These are phyloP conservation scores for Ogataea dorogensis DNA, from an alignment of 805 yeast genomes.

Conservation along the genomic window DNA sequence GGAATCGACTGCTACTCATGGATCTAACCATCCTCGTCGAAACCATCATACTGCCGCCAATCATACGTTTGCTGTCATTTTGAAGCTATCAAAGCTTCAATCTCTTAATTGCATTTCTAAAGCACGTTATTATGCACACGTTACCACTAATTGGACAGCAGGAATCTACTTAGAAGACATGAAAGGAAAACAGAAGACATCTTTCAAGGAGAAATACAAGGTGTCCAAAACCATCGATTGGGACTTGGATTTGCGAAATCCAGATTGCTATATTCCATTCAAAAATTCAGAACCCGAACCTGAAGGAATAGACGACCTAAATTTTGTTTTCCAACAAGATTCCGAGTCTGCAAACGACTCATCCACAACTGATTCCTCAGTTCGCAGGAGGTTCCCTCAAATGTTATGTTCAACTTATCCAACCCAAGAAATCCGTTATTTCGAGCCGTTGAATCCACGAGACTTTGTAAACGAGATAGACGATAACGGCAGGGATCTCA, in stretches of 20 bases:
- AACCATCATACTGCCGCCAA: conserved; percentile 32
- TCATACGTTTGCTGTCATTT: conserved; percentile 51
- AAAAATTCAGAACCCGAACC: conserved; percentile 13
- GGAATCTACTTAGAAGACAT: conserved; percentile 36
- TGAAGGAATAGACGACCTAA: conserved; percentile 18
- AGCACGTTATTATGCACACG: conserved; percentile 43
- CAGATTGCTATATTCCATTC: conserved; percentile 38
- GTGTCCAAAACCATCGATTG: conserved; percentile 42
- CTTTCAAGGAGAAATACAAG: conserved; percentile 44
- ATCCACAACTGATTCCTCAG: conserved; percentile 12
- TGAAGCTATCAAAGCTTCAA: conserved; percentile 43
- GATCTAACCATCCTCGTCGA: conserved; percentile 1
- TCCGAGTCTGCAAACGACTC: conserved; percentile 18
- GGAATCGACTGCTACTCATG: conserved; percentile 3
- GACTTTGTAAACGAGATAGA: conserved; percentile 27
- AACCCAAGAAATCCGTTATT: conserved; percentile 27
- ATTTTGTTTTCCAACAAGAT: conserved; percentile 20
- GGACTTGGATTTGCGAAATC: conserved; percentile 40
- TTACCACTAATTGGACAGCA: conserved; percentile 44
- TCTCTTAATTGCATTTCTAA: conserved; percentile 36
- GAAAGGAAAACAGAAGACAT: conserved; percentile 40
- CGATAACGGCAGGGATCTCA: conserved; percentile 17
- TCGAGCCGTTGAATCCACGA: conserved; percentile 24
- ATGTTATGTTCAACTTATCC: conserved; percentile 23
- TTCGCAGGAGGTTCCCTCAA: conserved; percentile 13